These are phyloP conservation scores for Middelhovenomyces tepae DNA, from an alignment of 805 yeast genomes.

Conservation along the genomic window DNA sequence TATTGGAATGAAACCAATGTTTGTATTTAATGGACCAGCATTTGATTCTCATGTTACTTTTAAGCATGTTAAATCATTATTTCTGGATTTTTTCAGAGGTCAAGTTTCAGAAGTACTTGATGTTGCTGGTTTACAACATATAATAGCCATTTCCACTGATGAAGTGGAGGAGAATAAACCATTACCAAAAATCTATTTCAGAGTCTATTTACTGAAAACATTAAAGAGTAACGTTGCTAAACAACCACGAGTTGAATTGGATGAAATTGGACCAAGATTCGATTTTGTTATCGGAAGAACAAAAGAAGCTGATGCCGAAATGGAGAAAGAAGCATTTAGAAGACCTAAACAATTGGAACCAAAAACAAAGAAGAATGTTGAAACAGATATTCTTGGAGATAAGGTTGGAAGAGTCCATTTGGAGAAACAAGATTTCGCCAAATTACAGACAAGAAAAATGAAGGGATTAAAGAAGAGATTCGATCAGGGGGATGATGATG, in stretches of 20 bases:
- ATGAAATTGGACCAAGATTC: slow-evolving; percentile 91
- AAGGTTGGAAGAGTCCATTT: slow-evolving; percentile 93
- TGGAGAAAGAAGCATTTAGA: slow-evolving; percentile 81
- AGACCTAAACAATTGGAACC: slow-evolving; percentile 75
- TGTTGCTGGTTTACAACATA: slow-evolving; percentile 89
- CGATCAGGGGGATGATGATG: slow-evolving; percentile 53
- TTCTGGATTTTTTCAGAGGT: slow-evolving; percentile 87
- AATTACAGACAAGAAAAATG: slow-evolving; percentile 95
- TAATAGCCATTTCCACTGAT: slow-evolving; percentile 70
- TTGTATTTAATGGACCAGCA: slow-evolving; percentile 83
- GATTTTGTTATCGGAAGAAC: slow-evolving; percentile 89
- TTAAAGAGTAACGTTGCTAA: slow-evolving; percentile 58
- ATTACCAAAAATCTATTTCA: slow-evolving; percentile 75
- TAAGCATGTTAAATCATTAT: slow-evolving; percentile 77
- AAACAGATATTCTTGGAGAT: slow-evolving; percentile 86
- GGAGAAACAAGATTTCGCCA: slow-evolving; percentile 86
- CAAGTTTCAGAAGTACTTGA: slow-evolving; percentile 75
- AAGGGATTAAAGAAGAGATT: slow-evolving; percentile 87
- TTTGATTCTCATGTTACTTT: slow-evolving; percentile 85
- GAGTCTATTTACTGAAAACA: slow-evolving; percentile 83
- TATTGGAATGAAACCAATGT: slow-evolving; percentile 89
- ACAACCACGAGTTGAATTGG: slow-evolving; percentile 87
- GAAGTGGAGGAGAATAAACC: slow-evolving; percentile 66
- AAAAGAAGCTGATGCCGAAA: slow-evolving; percentile 71
- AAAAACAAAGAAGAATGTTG: slow-evolving; percentile 80